A percentile compares a stretch with the other conserved stretches of the same genome.
phyloP scores from a whole-genome alignment of 805 yeast genomes.

The Kuraishia ogatae region DNA sequence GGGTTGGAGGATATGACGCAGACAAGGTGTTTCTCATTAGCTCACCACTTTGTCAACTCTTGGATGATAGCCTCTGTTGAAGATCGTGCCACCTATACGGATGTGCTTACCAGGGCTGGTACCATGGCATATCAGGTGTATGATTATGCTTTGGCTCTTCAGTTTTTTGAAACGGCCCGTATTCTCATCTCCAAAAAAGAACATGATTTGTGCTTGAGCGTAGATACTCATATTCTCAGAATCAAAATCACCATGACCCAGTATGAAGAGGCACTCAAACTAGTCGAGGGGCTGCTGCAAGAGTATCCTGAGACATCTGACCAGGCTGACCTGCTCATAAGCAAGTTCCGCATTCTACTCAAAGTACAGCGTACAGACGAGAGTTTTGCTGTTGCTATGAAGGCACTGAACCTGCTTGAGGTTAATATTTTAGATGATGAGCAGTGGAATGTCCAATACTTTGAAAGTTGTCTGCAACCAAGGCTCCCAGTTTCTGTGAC shows the following conservation, averaged over 20 bases:
- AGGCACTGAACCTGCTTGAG: constrained; percentile 26
- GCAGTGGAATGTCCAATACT: constrained; percentile 14
- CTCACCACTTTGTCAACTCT: constrained; percentile 30
- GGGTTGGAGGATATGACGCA: constrained; percentile 5
- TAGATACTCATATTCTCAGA: constrained; percentile 25
- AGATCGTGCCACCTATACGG: constrained; percentile 28
- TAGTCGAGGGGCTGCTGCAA: constrained; percentile 23
- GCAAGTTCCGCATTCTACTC: constrained; percentile 28
- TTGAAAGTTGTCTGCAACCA: constrained; percentile 12
- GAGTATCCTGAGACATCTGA: constrained; percentile 22
- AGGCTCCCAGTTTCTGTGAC: constrained; percentile 29
- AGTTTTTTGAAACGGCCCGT: constrained; percentile 29
- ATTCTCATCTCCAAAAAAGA: constrained; percentile 16
- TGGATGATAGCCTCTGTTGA: constrained; percentile 22
- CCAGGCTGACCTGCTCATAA: constrained; percentile 25
- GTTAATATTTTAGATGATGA: constrained; percentile 22
- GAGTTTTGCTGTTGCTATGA: constrained; percentile 25
- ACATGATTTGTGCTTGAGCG: constrained; percentile 14
- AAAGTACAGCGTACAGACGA: constrained; percentile 21
- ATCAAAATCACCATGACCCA: constrained; percentile 20
- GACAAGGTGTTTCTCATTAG: constrained; percentile 24
- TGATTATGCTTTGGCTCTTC: constrained; percentile 30
- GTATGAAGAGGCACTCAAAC: constrained; percentile 25
- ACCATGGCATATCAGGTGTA: constrained; percentile 32
- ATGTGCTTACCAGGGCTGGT: constrained; percentile 34